Evolutionary conservation across 2,329 filamentous ascomycete species (phyloP), one percentile per base, ranked within the genome.

Genomic region (Pseudophaeomoniella oleicola): DNA sequence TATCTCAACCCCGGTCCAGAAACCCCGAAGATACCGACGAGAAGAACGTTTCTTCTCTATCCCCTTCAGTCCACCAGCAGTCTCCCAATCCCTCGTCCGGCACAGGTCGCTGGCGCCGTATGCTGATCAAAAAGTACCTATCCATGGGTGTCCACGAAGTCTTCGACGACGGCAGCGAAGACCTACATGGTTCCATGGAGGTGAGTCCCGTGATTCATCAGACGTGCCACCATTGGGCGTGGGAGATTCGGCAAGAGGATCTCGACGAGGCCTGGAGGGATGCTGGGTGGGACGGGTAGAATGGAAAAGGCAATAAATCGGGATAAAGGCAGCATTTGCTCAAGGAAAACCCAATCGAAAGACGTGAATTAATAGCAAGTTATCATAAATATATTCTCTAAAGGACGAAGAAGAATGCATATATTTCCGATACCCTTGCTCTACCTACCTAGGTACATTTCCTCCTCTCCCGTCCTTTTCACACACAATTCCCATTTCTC

Each of bases 201-300:
- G 66, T 71, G 6, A 71, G 67, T 51, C 68, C 67, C 0, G 68
- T 70, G 1, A 63, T 71, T 47, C 67, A 71, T 52, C 68, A 71
- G 55, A 72, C 67, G 4, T 71, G 67, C 42, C 64, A 69, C 46
- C 68, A 73, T 45, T 71, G 67, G 69, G 68, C 63, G 1, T 70
- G 59, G 48, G 65, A 69, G 47, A 59, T 69, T 3, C 54, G 63
- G 27, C 67, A 71, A 49, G 58, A 63, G 37, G 58, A 60, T 36
- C 42, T 71, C 41, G 66, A 71, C 52, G 54, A 54, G 32, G 66
- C 59, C 33, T 71, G 66, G 67, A 11, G 5, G 19, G 11, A 30
- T 6, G 22, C 9, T 27, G 22, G 22, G n/a, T 27, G 6, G n/a
- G n/a, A n/a, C n/a, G n/a, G n/a, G 22, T 27, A 27, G 22, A n/a